Evolutionary conservation across 208 protist species (phyloP).

Genomic region (Leishmania turanica): DNA sequence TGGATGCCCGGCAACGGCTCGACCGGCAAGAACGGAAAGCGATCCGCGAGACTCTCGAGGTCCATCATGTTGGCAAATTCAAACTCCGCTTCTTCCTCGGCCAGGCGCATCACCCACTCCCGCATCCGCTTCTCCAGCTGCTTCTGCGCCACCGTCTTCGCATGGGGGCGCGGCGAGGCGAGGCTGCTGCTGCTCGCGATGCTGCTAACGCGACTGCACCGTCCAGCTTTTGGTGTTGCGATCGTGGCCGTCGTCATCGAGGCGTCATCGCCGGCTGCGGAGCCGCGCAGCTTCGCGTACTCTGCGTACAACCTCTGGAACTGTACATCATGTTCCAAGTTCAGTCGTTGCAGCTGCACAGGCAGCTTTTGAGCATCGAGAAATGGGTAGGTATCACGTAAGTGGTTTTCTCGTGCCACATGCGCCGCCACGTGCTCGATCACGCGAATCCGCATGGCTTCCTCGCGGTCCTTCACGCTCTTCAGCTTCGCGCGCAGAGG

Average conservation of each 20-base stretch:
- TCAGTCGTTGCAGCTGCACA: conserved; percentile 44
- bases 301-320: conserved; percentile 35
- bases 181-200: conserved; percentile 5
- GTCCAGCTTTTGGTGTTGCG: background rate
- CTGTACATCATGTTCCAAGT: conserved; percentile 31
- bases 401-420: conserved; percentile 35
- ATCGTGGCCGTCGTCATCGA: background rate
- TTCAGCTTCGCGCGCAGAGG: conserved; percentile 45
- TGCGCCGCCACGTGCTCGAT: conserved; percentile 38
- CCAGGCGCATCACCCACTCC: conserved; percentile 38
- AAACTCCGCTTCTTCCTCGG: conserved; percentile 41
- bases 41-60: conserved; percentile 38
- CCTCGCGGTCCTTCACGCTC: conserved; percentile 49
- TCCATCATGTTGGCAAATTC: conserved; percentile 34
- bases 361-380: conserved; percentile 31
- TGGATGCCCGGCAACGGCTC: conserved; percentile 44
- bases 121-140: conserved; percentile 52
- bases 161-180: conserved; percentile 18
- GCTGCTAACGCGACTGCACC: conserved; percentile 24
- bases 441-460: conserved; percentile 47
- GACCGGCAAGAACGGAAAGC: conserved; percentile 52
- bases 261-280: conserved; percentile 16
- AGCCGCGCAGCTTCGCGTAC: conserved; percentile 33
- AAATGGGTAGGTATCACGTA: conserved; percentile 44
- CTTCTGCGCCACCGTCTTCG: conserved; percentile 21